Conservation (phyloP, 148 eudicot species). For the Rhododendron griersonianum region DNA sequence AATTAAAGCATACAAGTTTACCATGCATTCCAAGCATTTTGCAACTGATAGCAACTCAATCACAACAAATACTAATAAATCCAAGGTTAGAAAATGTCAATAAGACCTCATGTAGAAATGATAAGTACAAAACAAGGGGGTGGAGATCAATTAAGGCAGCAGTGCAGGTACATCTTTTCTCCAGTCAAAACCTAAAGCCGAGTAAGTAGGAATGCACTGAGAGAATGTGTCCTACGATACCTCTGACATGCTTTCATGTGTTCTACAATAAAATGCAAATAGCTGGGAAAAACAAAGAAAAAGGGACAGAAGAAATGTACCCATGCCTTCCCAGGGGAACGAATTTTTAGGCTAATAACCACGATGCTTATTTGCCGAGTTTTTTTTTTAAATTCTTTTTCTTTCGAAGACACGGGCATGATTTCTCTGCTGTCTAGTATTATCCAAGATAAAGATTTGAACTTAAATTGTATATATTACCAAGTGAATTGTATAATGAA, state of each 20-base stretch:
- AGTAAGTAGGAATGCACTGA: not conserved
- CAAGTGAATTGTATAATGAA: not conserved
- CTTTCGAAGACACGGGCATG: not conserved
- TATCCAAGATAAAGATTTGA: not conserved
- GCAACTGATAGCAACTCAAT: not conserved
- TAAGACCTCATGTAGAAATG: not conserved
- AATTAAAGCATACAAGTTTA: not conserved
- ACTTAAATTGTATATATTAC: not conserved
- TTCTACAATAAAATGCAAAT: not conserved
- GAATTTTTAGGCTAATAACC: not conserved
- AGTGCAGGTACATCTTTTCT: not conserved
- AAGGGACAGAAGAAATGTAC: not conserved
- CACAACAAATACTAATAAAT: not conserved
- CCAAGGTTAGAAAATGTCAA: not conserved
- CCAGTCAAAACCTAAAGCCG: not conserved
- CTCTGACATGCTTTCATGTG: not conserved
- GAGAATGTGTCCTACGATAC: not conserved
- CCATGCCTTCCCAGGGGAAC: not conserved
- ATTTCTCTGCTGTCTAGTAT: not conserved
- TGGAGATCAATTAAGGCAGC: not conserved
- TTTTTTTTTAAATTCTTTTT: not conserved
- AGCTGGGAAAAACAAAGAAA: not conserved
- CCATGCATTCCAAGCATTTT: not conserved
- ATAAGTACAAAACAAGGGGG: not conserved
- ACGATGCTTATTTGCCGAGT: not conserved